A percentile compares a stretch with the other conserved stretches of the same genome.
phyloP scores from a whole-genome alignment of 768 basidiomycete genomes.

The Cystofilobasidium bisporidii region DNA sequence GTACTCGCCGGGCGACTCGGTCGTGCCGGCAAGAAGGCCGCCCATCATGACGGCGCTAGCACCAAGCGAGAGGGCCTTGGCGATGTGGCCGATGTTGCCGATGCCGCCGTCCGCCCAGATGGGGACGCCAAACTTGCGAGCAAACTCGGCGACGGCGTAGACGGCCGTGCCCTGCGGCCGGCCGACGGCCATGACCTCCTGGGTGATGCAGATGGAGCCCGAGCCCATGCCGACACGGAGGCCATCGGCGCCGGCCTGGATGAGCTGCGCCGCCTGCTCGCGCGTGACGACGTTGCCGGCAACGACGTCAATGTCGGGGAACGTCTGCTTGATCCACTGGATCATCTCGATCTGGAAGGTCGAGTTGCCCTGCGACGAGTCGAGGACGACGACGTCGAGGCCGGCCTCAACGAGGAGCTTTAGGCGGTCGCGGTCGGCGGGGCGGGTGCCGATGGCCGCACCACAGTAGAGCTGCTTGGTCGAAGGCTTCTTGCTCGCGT shows the following conservation, averaged over 20 bases:
- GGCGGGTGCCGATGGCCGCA: slow-evolving; percentile 88
- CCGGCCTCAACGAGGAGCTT: slow-evolving; percentile 81
- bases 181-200: slow-evolving; percentile 98
- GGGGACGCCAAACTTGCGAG: slow-evolving; percentile 84
- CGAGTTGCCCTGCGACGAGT: slow-evolving; percentile 96
- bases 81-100: slow-evolving; percentile 89
- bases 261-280: slow-evolving; percentile 88
- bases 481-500: slow-evolving; percentile 80
- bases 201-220: slow-evolving; percentile 97
- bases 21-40: slow-evolving; percentile 83
- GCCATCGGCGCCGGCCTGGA: slow-evolving; percentile 90
- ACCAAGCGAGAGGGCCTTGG: slow-evolving; percentile 88
- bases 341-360: slow-evolving; percentile 90
- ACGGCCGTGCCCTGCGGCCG: slow-evolving; percentile 98
- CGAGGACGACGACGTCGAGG: slow-evolving; percentile 85
- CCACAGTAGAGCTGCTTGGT: slow-evolving; percentile 95
- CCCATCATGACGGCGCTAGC: slow-evolving; percentile 99
- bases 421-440: slow-evolving; percentile 75
- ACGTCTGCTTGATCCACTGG: slow-evolving; percentile 76
- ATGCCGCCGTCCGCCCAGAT: slow-evolving; percentile 96
- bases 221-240: slow-evolving; percentile 95
- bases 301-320: slow-evolving; percentile 79
- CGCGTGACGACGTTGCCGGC: slow-evolving; percentile 97
- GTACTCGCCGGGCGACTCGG: slow-evolving; percentile 96
- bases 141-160: slow-evolving; percentile 89